Evolutionary conservation across 768 basidiomycete genomes (phyloP).

Genomic region (Leccinum fibrillosum): DNA sequence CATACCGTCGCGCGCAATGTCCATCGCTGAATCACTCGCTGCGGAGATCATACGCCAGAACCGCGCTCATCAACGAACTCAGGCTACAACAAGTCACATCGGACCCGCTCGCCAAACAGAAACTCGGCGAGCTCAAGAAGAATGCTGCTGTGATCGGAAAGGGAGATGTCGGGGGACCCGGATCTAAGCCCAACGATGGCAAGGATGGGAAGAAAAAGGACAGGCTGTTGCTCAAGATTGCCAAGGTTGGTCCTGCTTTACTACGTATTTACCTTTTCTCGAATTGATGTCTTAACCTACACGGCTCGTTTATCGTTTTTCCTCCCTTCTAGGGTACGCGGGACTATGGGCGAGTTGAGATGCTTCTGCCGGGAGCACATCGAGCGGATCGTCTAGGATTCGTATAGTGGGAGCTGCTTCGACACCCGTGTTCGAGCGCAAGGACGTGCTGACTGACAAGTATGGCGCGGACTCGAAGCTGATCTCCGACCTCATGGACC

Average conservation of each 20-base stretch:
- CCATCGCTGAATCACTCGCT: conserved; percentile 33
- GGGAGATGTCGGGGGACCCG: conserved; percentile 17
- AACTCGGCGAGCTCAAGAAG: conserved; percentile 67
- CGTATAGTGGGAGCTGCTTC: conserved; percentile 86
- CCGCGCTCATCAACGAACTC: conserved; percentile 56
- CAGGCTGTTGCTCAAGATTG: conserved; percentile 81
- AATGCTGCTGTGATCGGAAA: conserved; percentile 38
- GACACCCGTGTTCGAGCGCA: conserved; percentile 98
- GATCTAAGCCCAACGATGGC: conserved; percentile 31
- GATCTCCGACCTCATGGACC: conserved; percentile 96
- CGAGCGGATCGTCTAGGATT: conserved; percentile 81
- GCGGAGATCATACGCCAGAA: conserved; percentile 54
- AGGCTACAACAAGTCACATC: conserved; percentile 44
- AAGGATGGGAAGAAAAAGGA: conserved; percentile 63
- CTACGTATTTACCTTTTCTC: conserved; percentile 13
- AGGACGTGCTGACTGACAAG: conserved; percentile 93
- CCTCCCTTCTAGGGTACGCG: conserved; percentile 71
- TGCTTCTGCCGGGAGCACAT: conserved; percentile 87
- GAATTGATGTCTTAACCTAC: neutral
- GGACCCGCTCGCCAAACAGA: conserved; percentile 61
- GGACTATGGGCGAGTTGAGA: conserved; percentile 79
- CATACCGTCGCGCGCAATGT: no score
- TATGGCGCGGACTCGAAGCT: conserved; percentile 97
- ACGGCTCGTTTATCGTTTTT: neutral
- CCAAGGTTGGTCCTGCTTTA: conserved; percentile 63